Percentiles rank a stretch among this genome's conserved stretches.
phyloP scores from a whole-genome alignment of 768 basidiomycete genomes.

The Panellus pusillus region DNA sequence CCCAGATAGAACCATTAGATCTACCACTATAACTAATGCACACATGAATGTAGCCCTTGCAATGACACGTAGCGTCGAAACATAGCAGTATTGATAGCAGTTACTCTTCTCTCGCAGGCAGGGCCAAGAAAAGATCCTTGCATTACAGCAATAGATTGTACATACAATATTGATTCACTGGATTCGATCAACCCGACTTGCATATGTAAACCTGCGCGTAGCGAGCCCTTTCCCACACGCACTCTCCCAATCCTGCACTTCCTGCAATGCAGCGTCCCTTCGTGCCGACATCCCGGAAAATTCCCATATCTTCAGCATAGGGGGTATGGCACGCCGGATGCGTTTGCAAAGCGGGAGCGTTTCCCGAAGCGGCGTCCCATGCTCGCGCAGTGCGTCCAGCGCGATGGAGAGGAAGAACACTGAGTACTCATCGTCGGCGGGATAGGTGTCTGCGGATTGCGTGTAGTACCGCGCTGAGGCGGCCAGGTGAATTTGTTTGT shows the following conservation, averaged over 20 bases:
- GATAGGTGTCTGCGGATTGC: background rate
- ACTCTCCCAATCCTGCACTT: constrained; percentile 11
- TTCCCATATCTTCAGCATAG: constrained; percentile 27
- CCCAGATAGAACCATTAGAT: background rate
- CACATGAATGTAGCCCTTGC: background rate
- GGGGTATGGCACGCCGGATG: constrained; percentile 23
- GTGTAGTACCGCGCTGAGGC: constrained; percentile 16
- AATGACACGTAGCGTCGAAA: too few species aligned
- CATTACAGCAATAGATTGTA: background rate
- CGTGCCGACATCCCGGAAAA: constrained; percentile 14
- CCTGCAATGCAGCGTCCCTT: constrained; percentile 6
- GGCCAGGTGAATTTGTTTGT: constrained; percentile 6
- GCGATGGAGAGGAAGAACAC: constrained; percentile 8
- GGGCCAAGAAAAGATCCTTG: background rate
- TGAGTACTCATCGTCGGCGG: constrained; percentile 7
- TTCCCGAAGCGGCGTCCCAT: constrained; percentile 24
- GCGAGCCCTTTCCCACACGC: background rate
- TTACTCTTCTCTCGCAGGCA: too few species aligned
- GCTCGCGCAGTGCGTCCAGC: constrained; percentile 1
- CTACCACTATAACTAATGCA: background rate
- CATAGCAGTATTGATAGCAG: too few species aligned
- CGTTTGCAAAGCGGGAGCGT: constrained; percentile 26
- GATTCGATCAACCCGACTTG: background rate
- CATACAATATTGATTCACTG: background rate
- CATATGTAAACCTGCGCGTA: background rate